phyloP scores from a whole-genome alignment of 306 rosid species.

The Corylus americana region DNA sequence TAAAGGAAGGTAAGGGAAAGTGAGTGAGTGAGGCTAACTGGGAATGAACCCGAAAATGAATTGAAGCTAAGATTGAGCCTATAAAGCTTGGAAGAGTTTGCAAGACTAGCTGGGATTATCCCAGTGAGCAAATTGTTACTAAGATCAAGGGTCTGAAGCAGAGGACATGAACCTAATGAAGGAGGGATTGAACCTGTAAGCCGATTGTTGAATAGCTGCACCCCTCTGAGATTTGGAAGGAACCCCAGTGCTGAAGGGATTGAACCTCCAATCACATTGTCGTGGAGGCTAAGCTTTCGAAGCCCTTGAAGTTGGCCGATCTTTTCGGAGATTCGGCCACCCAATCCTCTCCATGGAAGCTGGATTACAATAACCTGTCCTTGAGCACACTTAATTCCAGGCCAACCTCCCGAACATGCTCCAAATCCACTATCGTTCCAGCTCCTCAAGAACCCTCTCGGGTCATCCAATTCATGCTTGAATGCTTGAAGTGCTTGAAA shows the following conservation, averaged over 20 bases:
- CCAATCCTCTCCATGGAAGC: conserved; percentile 85
- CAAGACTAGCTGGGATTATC: conserved; percentile 60
- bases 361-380: conserved; percentile 89
- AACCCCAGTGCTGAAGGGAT: conserved; percentile 75
- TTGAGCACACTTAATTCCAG: conserved; percentile 88
- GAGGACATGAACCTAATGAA: conserved; percentile 66
- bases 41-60: conserved; percentile 67
- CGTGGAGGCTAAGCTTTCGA: conserved; percentile 84
- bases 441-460: conserved; percentile 73
- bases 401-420: conserved; percentile 90
- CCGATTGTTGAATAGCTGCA: conserved; percentile 74
- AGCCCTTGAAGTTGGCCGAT: conserved; percentile 79
- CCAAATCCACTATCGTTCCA: conserved; percentile 89
- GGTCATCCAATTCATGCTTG: conserved; percentile 76
- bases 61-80: conserved; percentile 73
- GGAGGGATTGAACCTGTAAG: conserved; percentile 74
- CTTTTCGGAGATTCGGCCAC: conserved; percentile 65
- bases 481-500: conserved; percentile 78
- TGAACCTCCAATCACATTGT: conserved; percentile 67
- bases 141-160: conserved; percentile 80
- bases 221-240: conserved; percentile 77
- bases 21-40: conserved; percentile 42
- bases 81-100: conserved; percentile 67
- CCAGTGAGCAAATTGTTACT: conserved; percentile 65
- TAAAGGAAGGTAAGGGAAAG: conserved; percentile 54